These are phyloP conservation scores for Aschersonia sp. DNA, from an alignment of 2,329 filamentous ascomycete genomes.

Conservation along the genomic window DNA sequence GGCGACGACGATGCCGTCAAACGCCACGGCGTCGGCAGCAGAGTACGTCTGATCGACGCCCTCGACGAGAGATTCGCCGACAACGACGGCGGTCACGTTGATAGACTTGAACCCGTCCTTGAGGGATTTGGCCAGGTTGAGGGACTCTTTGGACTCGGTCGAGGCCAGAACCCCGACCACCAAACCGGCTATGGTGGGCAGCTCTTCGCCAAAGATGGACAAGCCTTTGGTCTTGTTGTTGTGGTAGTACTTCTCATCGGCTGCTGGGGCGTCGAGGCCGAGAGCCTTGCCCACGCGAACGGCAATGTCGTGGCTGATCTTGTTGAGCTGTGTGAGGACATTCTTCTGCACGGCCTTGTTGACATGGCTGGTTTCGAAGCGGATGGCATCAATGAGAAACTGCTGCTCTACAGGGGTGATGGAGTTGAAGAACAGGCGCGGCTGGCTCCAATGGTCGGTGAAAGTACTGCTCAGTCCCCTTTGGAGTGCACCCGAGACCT, in stretches of 20 bases:
- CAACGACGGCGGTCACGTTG: constrained; percentile 42
- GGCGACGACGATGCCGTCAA: constrained; percentile 48
- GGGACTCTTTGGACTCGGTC: constrained; percentile 22
- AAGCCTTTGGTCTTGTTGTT: constrained; percentile 49
- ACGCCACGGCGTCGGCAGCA: constrained; percentile 44
- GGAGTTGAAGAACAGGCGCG: constrained; percentile 62
- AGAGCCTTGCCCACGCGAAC: constrained; percentile 47
- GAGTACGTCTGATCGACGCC: constrained; percentile 52
- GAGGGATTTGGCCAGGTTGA: constrained; percentile 35
- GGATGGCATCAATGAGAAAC: constrained; percentile 57
- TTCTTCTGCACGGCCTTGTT: constrained; percentile 47
- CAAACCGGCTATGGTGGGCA: constrained; percentile 47
- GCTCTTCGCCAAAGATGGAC: constrained; percentile 40
- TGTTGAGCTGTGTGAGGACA: constrained; percentile 54
- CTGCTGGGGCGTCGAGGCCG: constrained; percentile 40
- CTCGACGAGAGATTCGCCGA: constrained; percentile 40
- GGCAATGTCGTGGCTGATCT: constrained; percentile 52
- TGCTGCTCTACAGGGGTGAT: constrained; percentile 51
- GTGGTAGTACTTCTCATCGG: constrained; percentile 53
- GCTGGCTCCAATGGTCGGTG: constrained; percentile 58
- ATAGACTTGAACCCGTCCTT: constrained; percentile 29
- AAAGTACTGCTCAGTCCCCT: constrained; percentile 49
- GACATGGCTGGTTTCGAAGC: constrained; percentile 53
- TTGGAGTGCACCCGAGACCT: constrained; percentile 34
- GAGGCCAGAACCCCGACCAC: constrained; percentile 48